Evolutionary conservation across 345 rosid species (phyloP).

Genomic region (Melastoma malabathricum): DNA sequence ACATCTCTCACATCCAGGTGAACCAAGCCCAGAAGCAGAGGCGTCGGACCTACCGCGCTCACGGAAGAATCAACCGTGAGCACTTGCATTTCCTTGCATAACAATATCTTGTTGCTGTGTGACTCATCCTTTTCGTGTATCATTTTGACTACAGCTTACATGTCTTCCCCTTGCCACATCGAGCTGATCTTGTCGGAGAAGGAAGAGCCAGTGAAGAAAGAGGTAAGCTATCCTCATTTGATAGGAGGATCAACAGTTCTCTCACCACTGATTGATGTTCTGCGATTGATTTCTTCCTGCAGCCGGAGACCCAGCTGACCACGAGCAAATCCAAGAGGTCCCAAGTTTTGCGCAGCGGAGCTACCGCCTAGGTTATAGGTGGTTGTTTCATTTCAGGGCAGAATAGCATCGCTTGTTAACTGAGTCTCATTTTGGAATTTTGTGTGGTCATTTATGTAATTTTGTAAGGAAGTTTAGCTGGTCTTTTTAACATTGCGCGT

Average conservation of each 20-base stretch:
- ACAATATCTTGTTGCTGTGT: too few species aligned
- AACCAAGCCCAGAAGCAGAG: conserved; percentile 74
- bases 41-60: conserved; percentile 61
- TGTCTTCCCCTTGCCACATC: conserved; percentile 45
- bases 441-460: too few species aligned
- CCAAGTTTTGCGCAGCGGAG: conserved; percentile 9
- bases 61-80: conserved; percentile 75
- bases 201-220: conserved; percentile 25
- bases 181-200: conserved; percentile 38
- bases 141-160: conserved; percentile 19
- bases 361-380: too few species aligned
- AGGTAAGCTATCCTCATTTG: not conserved
- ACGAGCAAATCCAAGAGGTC: conserved; percentile 28
- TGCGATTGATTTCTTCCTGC: conserved; percentile 6
- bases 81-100: not conserved
- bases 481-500: too few species aligned
- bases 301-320: conserved; percentile 35
- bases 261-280: not conserved
- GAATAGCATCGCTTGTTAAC: not conserved
- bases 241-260: not conserved
- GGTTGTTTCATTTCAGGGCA: too few species aligned
- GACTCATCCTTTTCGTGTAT: too few species aligned
- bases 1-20: conserved; percentile 63
- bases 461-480: too few species aligned
- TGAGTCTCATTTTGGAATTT: not conserved